These are phyloP conservation scores for Calocybe cyanea DNA, from an alignment of 768 basidiomycete species.

Conservation along the genomic window DNA sequence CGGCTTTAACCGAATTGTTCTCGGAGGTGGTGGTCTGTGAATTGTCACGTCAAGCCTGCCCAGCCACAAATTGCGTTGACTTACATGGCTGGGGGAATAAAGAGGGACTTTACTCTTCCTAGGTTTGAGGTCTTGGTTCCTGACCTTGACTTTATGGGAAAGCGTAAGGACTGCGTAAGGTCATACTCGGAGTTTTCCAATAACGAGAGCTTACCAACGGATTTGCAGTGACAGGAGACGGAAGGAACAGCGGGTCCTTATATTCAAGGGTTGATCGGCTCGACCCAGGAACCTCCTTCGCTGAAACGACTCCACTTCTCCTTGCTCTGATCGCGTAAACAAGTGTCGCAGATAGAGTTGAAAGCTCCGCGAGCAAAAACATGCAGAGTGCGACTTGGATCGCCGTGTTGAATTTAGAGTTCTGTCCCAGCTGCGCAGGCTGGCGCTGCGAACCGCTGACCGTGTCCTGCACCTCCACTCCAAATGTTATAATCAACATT, in stretches of 20 bases:
- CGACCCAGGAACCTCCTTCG: neutral
- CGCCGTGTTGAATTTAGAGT: neutral
- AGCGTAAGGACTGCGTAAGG: too few species aligned
- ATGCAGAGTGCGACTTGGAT: neutral
- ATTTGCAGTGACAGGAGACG: neutral
- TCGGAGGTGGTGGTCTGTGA: neutral
- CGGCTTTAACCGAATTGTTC: conserved; percentile 4
- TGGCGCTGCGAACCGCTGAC: neutral
- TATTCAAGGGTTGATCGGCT: neutral
- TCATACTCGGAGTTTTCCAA: neutral
- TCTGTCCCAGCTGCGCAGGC: neutral
- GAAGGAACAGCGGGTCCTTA: conserved; percentile 2
- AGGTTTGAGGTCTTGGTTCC: neutral
- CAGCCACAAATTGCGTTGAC: neutral
- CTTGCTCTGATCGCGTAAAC: neutral
- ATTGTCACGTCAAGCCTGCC: neutral
- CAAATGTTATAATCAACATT: conserved; percentile 4
- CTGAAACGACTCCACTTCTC: neutral
- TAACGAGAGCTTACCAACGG: neutral
- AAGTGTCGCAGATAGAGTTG: neutral
- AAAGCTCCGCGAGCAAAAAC: conserved; percentile 1
- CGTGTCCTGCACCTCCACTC: neutral
- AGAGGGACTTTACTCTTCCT: neutral
- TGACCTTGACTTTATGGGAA: neutral
- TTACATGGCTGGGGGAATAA: neutral